Conservation (phyloP, 805 yeast species). For the Barnettozyma pratensis region DNA sequence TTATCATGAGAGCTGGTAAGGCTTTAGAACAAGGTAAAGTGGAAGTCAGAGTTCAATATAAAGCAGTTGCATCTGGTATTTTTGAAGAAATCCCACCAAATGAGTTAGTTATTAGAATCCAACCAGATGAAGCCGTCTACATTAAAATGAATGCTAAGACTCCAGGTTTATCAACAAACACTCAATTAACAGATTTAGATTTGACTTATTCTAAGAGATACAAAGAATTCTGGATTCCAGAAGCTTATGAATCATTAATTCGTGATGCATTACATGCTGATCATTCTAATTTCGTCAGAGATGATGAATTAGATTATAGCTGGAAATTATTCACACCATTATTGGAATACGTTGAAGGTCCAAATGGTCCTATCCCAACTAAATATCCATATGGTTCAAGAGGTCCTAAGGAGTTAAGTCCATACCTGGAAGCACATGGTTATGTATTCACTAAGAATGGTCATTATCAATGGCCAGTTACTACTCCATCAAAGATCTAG, state of each 20-base stretch:
- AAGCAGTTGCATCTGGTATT: conserved; percentile 77
- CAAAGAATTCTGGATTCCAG: conserved; percentile 90
- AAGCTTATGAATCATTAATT: conserved; percentile 94
- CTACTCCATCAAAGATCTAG: conserved; percentile 35
- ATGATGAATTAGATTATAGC: conserved; percentile 90
- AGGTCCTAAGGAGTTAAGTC: conserved; percentile 67
- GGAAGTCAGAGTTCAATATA: conserved; percentile 90
- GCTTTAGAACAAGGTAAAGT: conserved; percentile 95
- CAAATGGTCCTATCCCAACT: conserved; percentile 59
- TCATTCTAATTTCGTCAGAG: conserved; percentile 96
- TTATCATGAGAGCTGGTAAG: conserved; percentile 94
- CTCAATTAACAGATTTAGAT: conserved; percentile 86
- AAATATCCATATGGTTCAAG: conserved; percentile 85
- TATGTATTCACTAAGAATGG: conserved; percentile 61
- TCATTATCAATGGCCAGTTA: conserved; percentile 88
- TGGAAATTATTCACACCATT: conserved; percentile 94
- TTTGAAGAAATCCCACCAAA: conserved; percentile 80
- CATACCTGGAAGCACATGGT: conserved; percentile 64
- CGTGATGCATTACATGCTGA: conserved; percentile 88
- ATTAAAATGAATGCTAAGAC: conserved; percentile 89
- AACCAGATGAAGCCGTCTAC: conserved; percentile 92
- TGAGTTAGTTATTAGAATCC: conserved; percentile 90
- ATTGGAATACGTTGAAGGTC: conserved; percentile 70
- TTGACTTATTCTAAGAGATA: conserved; percentile 79
- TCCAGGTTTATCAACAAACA: conserved; percentile 83